Evolutionary conservation across 371 early-diverging fungal species (phyloP).

Genomic region (Synchytrium microbalum): DNA sequence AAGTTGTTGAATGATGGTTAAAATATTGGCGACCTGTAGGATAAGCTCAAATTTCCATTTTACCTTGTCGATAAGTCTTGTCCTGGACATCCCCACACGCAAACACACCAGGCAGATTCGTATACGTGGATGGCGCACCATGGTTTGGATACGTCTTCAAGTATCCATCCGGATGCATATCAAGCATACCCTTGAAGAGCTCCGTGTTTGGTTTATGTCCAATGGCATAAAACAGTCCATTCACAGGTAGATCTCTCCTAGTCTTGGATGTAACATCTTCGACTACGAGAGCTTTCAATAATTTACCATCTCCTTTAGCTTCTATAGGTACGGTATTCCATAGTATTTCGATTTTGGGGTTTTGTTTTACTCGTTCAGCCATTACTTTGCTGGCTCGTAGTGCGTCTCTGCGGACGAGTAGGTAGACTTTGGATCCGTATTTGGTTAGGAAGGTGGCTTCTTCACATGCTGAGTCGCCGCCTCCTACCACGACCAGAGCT

Average conservation of each 20-base stretch:
- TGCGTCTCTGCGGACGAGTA: slow-evolving; percentile 92
- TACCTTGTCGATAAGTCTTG: slow-evolving; percentile 84
- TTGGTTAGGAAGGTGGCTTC: slow-evolving; percentile 95
- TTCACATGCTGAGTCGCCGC: slow-evolving; percentile 99
- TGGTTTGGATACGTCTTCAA: slow-evolving; percentile 67
- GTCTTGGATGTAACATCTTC: slow-evolving; percentile 55
- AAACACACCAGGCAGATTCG: slow-evolving; percentile 87
- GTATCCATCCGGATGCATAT: slow-evolving; percentile 83
- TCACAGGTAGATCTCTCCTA: slow-evolving; percentile 60
- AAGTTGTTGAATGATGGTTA: not conserved
- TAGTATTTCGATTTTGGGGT: slow-evolving; percentile 87
- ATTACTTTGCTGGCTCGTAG: slow-evolving; percentile 96
- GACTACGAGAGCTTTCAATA: slow-evolving; percentile 66
- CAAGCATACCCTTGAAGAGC: slow-evolving; percentile 58
- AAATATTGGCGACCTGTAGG: too few species aligned
- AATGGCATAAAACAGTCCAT: slow-evolving; percentile 98
- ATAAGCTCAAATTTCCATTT: too few species aligned
- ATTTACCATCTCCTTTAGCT: slow-evolving; percentile 73
- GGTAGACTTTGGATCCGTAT: slow-evolving; percentile 84
- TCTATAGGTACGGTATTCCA: slow-evolving; percentile 83
- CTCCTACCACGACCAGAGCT: slow-evolving; percentile 79
- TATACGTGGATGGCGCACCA: slow-evolving; percentile 49
- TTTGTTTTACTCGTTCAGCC: slow-evolving; percentile 73
- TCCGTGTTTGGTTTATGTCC: slow-evolving; percentile 93
- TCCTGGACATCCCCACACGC: slow-evolving; percentile 99